phyloP scores from a whole-genome alignment of 2,329 filamentous ascomycete genomes.

The Pyrenochaeta sp. region DNA sequence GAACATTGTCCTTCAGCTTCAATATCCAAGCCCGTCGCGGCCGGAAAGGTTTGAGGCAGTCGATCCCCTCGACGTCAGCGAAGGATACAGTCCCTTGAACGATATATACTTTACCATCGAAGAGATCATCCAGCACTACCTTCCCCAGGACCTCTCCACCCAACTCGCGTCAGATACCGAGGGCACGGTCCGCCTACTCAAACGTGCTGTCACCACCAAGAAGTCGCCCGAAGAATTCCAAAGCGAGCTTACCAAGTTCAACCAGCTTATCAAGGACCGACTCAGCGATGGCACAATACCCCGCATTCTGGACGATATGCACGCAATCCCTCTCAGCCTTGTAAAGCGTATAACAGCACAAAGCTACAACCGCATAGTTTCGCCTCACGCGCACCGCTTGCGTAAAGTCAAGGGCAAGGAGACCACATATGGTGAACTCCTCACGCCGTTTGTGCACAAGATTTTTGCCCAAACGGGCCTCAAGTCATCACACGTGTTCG shows the following conservation, averaged over 20 bases:
- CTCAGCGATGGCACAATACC: conserved; percentile 76
- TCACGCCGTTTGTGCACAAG: conserved; percentile 82
- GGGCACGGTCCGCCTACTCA: conserved; percentile 79
- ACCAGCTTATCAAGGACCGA: conserved; percentile 71
- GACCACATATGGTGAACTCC: conserved; percentile 93
- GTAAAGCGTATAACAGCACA: conserved; percentile 85
- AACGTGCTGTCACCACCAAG: conserved; percentile 74
- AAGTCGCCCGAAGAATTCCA: conserved; percentile 75
- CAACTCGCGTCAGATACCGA: conserved; percentile 75
- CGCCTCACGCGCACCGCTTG: conserved; percentile 83
- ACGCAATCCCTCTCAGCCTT: conserved; percentile 70
- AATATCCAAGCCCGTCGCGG: conserved; percentile 80
- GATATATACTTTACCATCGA: conserved; percentile 73
- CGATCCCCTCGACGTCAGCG: conserved; percentile 28
- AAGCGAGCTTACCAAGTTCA: conserved; percentile 78
- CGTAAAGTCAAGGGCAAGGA: conserved; percentile 88
- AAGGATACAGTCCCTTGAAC: conserved; percentile 69
- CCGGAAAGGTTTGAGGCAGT: conserved; percentile 64
- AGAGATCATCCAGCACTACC: conserved; percentile 73
- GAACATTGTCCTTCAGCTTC: conserved; percentile 68
- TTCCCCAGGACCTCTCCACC: conserved; percentile 73
- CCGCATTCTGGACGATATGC: conserved; percentile 73
- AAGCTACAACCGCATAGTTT: conserved; percentile 91
- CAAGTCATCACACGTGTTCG: conserved; percentile 84
- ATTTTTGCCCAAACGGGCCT: conserved; percentile 82